A percentile compares a stretch with the other conserved stretches of the same genome.
Evolutionary conservation across 257 asterid species (phyloP).

Genomic region (Parsonsia alboflavescens): DNA sequence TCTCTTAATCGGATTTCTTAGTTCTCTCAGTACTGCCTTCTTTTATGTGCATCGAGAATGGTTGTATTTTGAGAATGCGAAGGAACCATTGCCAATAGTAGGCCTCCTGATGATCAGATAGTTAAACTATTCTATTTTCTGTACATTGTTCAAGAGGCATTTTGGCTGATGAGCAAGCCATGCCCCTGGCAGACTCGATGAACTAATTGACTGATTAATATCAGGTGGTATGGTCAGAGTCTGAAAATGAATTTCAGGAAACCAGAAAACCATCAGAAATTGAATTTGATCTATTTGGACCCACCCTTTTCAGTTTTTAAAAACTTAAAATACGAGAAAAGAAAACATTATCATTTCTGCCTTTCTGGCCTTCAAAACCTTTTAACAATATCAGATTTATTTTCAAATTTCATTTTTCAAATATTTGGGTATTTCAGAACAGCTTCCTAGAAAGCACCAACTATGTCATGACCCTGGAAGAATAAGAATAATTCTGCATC

Average conservation of each 20-base stretch:
- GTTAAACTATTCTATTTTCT: too few species aligned
- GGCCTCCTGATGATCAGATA: neutral
- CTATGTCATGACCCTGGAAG: too few species aligned
- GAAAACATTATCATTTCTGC: neutral
- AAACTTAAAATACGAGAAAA: too few species aligned
- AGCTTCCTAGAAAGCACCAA: neutral
- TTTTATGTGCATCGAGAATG: too few species aligned
- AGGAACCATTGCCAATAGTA: neutral
- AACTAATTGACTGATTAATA: neutral
- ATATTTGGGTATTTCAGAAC: neutral
- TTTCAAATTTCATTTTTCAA: neutral
- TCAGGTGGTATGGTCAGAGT: too few species aligned
- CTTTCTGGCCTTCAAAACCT: neutral
- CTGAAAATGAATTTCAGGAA: too few species aligned
- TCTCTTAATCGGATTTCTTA: neutral
- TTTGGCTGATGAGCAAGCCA: neutral
- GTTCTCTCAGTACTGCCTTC: neutral
- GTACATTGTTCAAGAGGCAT: neutral
- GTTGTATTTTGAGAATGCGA: neutral
- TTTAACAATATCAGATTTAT: neutral
- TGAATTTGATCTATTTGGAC: too few species aligned
- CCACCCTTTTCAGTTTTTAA: too few species aligned
- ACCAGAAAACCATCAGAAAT: too few species aligned
- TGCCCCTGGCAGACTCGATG: neutral
- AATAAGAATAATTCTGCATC: too few species aligned